Percentiles rank a stretch among this genome's conserved stretches.
Evolutionary conservation across 805 yeast genomes (phyloP).

Genomic region (Pichia thaimueangensis): DNA sequence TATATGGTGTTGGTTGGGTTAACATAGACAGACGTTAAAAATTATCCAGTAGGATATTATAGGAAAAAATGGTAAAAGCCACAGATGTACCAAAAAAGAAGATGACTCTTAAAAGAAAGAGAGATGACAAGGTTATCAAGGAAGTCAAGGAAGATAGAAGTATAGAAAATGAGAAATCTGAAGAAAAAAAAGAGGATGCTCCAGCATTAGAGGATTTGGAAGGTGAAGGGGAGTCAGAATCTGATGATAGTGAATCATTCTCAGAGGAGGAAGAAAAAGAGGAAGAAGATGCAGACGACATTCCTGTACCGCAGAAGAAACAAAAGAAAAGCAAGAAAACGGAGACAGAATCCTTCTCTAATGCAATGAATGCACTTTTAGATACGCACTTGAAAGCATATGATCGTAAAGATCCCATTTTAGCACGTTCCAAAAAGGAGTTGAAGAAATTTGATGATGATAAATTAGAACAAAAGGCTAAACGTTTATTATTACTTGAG

Average conservation of each 20-base stretch:
- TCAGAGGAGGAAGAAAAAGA: conserved; percentile 17
- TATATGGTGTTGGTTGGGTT: too few species aligned
- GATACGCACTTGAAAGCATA: conserved; percentile 85
- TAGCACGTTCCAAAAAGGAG: conserved; percentile 72
- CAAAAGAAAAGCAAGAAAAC: conserved; percentile 54
- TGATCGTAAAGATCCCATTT: conserved; percentile 81
- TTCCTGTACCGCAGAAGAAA: conserved; percentile 38
- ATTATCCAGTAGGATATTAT: too few species aligned
- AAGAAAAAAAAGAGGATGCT: conserved; percentile 1
- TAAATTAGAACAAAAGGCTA: conserved; percentile 79
- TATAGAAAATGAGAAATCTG: neutral
- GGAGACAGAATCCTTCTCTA: conserved; percentile 73
- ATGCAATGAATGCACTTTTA: conserved; percentile 76
- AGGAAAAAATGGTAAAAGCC: too few species aligned
- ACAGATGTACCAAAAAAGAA: neutral
- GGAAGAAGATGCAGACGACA: conserved; percentile 23
- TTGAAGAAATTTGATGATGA: conserved; percentile 70
- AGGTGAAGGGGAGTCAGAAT: neutral
- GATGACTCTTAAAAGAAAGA: neutral
- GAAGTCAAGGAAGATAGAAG: neutral
- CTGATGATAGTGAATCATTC: conserved; percentile 14
- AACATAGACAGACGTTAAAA: too few species aligned
- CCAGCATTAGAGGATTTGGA: neutral
- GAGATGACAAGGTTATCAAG: too few species aligned
- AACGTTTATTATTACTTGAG: conserved; percentile 60